phyloP scores from a whole-genome alignment of 345 rosid genomes.

The Kernera saxatilis region DNA sequence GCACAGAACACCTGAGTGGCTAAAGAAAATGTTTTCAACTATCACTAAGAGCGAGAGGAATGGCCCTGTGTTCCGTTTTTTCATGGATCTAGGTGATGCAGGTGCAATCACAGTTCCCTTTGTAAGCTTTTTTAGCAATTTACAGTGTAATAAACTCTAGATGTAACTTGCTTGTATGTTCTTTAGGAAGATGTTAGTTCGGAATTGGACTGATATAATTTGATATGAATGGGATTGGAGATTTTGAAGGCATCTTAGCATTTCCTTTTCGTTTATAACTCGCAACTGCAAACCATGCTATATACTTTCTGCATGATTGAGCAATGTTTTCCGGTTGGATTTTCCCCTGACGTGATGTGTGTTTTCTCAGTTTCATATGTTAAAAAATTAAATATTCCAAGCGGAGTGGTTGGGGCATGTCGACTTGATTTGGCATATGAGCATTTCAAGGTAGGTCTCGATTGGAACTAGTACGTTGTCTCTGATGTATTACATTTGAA shows the following conservation, averaged over 20 bases:
- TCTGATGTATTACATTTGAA: neutral
- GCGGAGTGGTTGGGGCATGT: conserved; percentile 96
- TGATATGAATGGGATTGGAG: neutral
- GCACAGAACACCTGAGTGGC: conserved; percentile 82
- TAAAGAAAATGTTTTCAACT: conserved; percentile 72
- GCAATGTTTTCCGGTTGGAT: neutral
- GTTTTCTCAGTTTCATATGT: conserved; percentile 66
- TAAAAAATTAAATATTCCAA: conserved; percentile 81
- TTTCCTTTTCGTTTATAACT: neutral
- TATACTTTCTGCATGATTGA: neutral
- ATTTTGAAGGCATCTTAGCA: neutral
- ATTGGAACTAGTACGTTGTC: neutral
- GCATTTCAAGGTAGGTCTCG: conserved; percentile 78
- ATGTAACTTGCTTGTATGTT: neutral
- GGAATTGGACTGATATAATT: neutral
- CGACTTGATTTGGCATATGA: conserved; percentile 97
- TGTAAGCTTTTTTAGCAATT: conserved; percentile 12
- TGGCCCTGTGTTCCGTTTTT: conserved; percentile 85
- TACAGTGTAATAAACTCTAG: neutral
- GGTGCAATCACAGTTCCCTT: conserved; percentile 40
- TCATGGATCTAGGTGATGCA: conserved; percentile 96
- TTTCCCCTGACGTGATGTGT: conserved; percentile 5
- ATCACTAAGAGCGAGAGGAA: conserved; percentile 83
- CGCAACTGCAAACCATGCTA: neutral
- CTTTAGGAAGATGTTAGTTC: neutral